Base-by-base conservation (phyloP, 2,329 filamentous ascomycete genomes). In the Hymenoscyphus linearis region DNA sequence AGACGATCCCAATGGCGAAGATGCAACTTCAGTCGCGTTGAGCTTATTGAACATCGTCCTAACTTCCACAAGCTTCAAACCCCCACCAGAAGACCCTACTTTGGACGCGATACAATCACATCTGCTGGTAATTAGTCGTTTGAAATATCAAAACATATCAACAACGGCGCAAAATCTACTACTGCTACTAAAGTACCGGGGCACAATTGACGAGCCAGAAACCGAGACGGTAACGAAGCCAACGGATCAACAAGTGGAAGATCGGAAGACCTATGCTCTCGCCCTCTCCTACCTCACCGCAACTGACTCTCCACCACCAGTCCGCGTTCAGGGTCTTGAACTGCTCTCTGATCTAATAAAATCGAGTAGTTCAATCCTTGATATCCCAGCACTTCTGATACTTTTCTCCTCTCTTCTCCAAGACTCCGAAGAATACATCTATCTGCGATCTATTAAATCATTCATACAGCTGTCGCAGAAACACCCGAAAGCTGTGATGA, bases 401-500 rank as follows among this genome's bases (percentile, higher is more conserved):
- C 77, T 90, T 1, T 77, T 91, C 58, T 84, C 85, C 1, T 84
- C 82, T 10, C 77, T 90, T 0, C 76, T 91, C 1, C 80, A 82
- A 62, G 86, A 89, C 55, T 77, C 80, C 5, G 89, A 91, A 60
- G 87, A 89, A 60, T 92, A 87, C 69, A 85, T 91, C 63, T 88
- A 89, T 67, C 76, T 88, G 2, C 81, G 84, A n/a, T 82, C 85
- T 16, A 83, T 91, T 63, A 85, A 84, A 64, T 79, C 87, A 1
- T 84, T 90, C 62, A 68, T 71, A 0, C 81, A 84, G 26, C 74
- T 92, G 12, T 82, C 86, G 0, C 75, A 79, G 64, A 80, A 77
- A 60, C 87, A 90, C 57, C 85, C 87, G 0, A 82, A 80, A 50
- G 82, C 86, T 0, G 85, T 86, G 0, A 76, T 82, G 3, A 79